Percentiles rank a stretch among this genome's conserved stretches.
These are phyloP conservation scores for Xylaria acuta DNA, from an alignment of 495 filamentous ascomycete genomes.

Conservation along the genomic window DNA sequence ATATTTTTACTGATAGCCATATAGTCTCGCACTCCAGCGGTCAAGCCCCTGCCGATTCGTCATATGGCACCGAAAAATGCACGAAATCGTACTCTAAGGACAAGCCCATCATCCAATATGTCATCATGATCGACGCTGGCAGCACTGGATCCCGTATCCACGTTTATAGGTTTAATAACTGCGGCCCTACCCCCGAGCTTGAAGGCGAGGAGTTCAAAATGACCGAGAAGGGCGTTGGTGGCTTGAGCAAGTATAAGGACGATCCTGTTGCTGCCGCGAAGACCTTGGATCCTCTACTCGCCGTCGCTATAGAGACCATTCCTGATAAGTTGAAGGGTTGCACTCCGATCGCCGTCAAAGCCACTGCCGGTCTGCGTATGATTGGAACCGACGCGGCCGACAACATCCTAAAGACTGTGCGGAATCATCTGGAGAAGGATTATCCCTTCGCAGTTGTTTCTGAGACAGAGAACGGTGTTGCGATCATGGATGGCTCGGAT, in stretches of 20 bases:
- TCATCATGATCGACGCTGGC: constrained; percentile 97
- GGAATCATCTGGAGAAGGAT: constrained; percentile 78
- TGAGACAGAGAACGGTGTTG: constrained; percentile 80
- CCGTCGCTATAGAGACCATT: constrained; percentile 79
- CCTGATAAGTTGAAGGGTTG: constrained; percentile 87
- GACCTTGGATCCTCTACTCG: constrained; percentile 86
- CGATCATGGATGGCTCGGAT: constrained; percentile 94
- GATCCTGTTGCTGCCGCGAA: constrained; percentile 87
- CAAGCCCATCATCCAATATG: constrained; percentile 96
- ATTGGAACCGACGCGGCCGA: constrained; percentile 81
- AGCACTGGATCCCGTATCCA: constrained; percentile 98
- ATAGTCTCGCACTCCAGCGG: constrained; percentile 45
- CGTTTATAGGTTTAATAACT: constrained; percentile 99
- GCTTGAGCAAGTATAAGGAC: constrained; percentile 82
- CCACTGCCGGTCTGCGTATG: constrained; percentile 89
- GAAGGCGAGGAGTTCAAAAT: constrained; percentile 90
- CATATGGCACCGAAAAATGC: constrained; percentile 73
- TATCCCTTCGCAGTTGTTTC: constrained; percentile 96
- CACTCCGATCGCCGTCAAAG: constrained; percentile 93
- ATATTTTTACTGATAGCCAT: constrained; percentile 7
- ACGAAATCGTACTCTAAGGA: constrained; percentile 77
- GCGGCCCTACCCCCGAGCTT: constrained; percentile 91
- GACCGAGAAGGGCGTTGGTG: constrained; percentile 81
- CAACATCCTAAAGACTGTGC: constrained; percentile 85
- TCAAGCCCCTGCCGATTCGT: constrained; percentile 63